Percentiles rank a stretch among this genome's conserved stretches.
Conservation (phyloP, 1,284 basidiomycete species). For the Caloboletus inedulis region DNA sequence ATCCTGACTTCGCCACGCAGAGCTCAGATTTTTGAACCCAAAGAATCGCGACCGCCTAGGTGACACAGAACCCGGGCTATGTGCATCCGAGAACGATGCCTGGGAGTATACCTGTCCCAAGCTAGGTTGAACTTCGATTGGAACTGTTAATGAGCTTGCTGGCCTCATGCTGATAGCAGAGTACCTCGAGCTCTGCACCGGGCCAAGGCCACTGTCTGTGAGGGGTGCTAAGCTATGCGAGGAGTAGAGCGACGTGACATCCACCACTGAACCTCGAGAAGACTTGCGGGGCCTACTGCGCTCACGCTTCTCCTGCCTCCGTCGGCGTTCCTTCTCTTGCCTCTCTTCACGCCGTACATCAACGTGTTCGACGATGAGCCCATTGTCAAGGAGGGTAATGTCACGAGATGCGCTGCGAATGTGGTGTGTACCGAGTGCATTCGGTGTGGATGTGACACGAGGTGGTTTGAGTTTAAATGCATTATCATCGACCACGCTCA, state of each 20-base stretch:
- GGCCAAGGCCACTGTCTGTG: slow-evolving; percentile 56
- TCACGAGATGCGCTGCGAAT: slow-evolving; percentile 59
- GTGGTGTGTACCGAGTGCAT: slow-evolving; percentile 36
- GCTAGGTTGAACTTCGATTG: slow-evolving; percentile 52
- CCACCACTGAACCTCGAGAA: slow-evolving; percentile 62
- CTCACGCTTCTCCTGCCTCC: slow-evolving; percentile 60
- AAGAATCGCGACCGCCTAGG: slow-evolving; percentile 78
- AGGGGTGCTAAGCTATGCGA: slow-evolving; percentile 52
- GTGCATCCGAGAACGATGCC: slow-evolving; percentile 73
- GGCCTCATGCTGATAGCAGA: slow-evolving; percentile 61
- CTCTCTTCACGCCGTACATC: slow-evolving; percentile 78
- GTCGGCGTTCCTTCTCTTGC: slow-evolving; percentile 62
- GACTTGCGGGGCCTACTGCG: slow-evolving; percentile 63
- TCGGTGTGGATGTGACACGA: slow-evolving; percentile 41
- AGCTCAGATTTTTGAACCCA: slow-evolving; percentile 73
- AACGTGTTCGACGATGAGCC: slow-evolving; percentile 82
- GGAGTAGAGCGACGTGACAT: slow-evolving; percentile 70
- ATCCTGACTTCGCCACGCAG: slow-evolving; percentile 73
- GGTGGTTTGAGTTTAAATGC: slow-evolving; percentile 69
- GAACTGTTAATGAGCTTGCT: slow-evolving; percentile 61
- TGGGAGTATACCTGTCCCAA: slow-evolving; percentile 67
- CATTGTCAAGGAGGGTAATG: slow-evolving; percentile 77
- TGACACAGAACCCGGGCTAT: slow-evolving; percentile 65
- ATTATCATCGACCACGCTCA: slow-evolving; percentile 47
- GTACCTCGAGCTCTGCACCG: slow-evolving; percentile 56